phyloP scores from a whole-genome alignment of 2,329 filamentous ascomycete species.

The Aspergillus novofumigatus region DNA sequence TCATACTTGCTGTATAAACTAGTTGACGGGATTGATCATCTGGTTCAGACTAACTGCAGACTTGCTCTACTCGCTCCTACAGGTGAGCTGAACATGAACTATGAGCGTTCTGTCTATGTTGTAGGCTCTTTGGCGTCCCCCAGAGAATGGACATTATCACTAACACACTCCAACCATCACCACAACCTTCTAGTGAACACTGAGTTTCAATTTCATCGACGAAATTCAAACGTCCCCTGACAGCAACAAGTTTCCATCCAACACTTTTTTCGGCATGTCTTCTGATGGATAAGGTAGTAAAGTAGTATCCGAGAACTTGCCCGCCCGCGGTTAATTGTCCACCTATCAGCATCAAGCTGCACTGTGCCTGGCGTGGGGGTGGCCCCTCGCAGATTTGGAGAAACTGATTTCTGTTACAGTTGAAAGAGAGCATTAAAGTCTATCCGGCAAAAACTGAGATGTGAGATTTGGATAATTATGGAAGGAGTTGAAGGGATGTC shows the following conservation, averaged over 20 bases:
- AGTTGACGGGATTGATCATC: no score
- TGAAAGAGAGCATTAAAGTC: background rate
- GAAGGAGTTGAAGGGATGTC: background rate
- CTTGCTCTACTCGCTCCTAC: background rate
- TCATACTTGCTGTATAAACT: background rate
- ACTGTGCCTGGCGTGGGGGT: slow-evolving; percentile 7
- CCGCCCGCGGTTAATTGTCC: slow-evolving; percentile 15
- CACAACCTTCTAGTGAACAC: background rate
- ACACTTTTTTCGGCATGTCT: background rate
- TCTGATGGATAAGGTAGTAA: background rate
- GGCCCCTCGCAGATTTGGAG: slow-evolving; percentile 2
- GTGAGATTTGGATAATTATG: background rate
- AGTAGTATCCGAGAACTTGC: background rate
- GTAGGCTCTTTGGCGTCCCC: background rate
- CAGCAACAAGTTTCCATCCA: background rate
- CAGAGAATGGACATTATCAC: background rate
- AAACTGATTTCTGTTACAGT: background rate
- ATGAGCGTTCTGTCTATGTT: background rate
- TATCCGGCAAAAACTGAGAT: background rate
- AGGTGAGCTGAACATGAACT: background rate
- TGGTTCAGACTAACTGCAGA: background rate
- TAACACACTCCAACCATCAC: no score
- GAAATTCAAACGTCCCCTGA: background rate
- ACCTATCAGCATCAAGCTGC: slow-evolving; percentile 16
- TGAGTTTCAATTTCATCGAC: background rate